These are phyloP conservation scores for Juncus effusus DNA, from an alignment of 176 grass and related monocot species.

Conservation along the genomic window DNA sequence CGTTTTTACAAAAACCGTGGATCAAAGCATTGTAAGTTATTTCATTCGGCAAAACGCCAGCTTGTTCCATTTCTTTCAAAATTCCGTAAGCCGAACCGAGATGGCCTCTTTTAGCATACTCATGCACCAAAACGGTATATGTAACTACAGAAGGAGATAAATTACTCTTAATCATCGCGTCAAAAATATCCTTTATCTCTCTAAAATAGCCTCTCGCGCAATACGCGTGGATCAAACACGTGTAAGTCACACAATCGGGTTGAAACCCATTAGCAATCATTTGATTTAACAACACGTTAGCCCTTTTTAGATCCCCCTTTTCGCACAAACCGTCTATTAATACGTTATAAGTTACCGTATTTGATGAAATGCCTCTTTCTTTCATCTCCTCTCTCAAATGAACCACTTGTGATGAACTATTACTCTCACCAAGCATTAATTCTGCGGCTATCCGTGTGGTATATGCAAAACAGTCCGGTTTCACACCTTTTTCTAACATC, in stretches of 20 bases:
- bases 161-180: slow-evolving; percentile 40
- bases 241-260: slow-evolving; percentile 69
- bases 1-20: slow-evolving; percentile 52
- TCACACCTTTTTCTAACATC: slow-evolving; percentile 50
- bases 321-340: slow-evolving; percentile 72
- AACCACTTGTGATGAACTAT: slow-evolving; percentile 29
- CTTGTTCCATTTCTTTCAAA: slow-evolving; percentile 46
- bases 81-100: slow-evolving; percentile 50
- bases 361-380: slow-evolving; percentile 41
- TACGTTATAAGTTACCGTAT: slow-evolving; percentile 66
- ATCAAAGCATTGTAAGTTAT: slow-evolving; percentile 77
- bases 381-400: slow-evolving; percentile 59
- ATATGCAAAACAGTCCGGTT: slow-evolving; percentile 58
- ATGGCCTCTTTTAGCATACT: slow-evolving; percentile 47
- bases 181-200: slow-evolving; percentile 49
- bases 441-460: slow-evolving; percentile 46
- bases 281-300: slow-evolving; percentile 37
- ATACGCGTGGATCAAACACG: slow-evolving; percentile 74
- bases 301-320: slow-evolving; percentile 58
- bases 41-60: slow-evolving; percentile 49
- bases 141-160: slow-evolving; percentile 53
- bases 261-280: slow-evolving; percentile 61
- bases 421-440: slow-evolving; percentile 37
- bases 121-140: slow-evolving; percentile 66
- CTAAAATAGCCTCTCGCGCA: slow-evolving; percentile 47